Base-by-base conservation (phyloP, 1,284 basidiomycete species). In the Thecaphora thlaspeos region DNA sequence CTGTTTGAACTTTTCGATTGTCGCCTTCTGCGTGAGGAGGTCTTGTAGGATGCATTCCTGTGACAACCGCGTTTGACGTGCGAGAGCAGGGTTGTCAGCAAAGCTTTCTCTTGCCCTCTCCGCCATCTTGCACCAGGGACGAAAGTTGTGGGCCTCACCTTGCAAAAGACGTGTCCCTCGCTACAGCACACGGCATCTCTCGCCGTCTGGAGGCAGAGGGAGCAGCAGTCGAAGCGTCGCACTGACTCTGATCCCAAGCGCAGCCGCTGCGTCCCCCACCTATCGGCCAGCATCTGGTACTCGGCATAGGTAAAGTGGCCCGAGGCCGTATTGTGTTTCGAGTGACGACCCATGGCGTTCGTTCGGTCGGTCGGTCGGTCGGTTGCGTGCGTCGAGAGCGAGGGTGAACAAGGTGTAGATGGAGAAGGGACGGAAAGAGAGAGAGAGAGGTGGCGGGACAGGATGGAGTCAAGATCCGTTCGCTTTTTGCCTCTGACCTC, bases 91-190 rank as follows among this genome's bases (percentile, higher is more conserved):
- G n/a, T n/a, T n/a, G n/a, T n/a, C n/a, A n/a, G n/a, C n/a, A n/a
- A n/a, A n/a, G n/a, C n/a, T n/a, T n/a, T n/a, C n/a, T n/a, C n/a
- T n/a, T n/a, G n/a, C n/a, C n/a, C n/a, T n/a, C n/a, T n/a, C n/a
- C n/a, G n/a, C n/a, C n/a, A n/a, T n/a, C n/a, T n/a, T n/a, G n/a
- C n/a, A n/a, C n/a, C n/a, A n/a, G n/a, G n/a, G n/a, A n/a, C n/a
- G n/a, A n/a, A n/a, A n/a, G n/a, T 54, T 8, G 4, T 5, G 14
- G 18, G 5, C 72, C 91, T 90, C 78, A 93, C 90, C 71, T 88
- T 90, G 83, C 92, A 96, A 79, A 80, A 82, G 45, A 95, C 71
- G 78, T 96, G 92, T 0, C 93, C 92, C 51, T 88, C 83, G 23
- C 84, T 80, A 73, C 92, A 96, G 11, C 87, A 84, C 26, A 91